Base-by-base conservation (phyloP, 2,329 filamentous ascomycete species). In the Albifimbria verrucaria region DNA sequence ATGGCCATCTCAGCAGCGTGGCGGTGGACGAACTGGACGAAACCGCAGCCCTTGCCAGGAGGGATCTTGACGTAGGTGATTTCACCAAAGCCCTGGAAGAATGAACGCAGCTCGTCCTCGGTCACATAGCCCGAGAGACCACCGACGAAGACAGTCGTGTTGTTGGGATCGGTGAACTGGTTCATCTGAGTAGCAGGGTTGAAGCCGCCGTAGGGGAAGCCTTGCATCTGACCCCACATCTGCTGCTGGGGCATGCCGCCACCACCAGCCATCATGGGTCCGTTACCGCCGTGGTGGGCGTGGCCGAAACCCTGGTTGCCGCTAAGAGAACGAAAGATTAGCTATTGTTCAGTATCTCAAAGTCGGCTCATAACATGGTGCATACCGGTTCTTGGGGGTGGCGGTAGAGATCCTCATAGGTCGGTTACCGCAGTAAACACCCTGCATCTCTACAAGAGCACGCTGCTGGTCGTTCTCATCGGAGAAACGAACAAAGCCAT, bases 41-140 rank as follows among this genome's bases (percentile, higher is more conserved):
- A 99, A 54, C 94, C 94, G 68, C 94, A 99, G 63, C 94, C 94
- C 84, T 99, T 99, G 77, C 94, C 94, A 59, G 94, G 93, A 51
- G 94, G 94, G 55, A 99, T 99, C 86, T 99, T 99, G 78, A 99
- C 94, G 72, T 99, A 99, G 65, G 94, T 99, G 69, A 99, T 99
- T 72, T 99, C 94, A 56, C 94, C 94, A 60, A 99, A 99, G 64
- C 94, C 94, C 74, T 99, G 94, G 87, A 99, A 99, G 83, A 99
- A 99, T 1, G 92, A 97, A 58, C 94, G 91, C n/a, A 99, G 88
- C 80, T 99, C 94, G 66, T 99, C 94, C 78, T 99, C 94, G 47
- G 94, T 99, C 57, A 99, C 94, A 67, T 99, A 99, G 60, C 94
- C 94, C 36, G 92, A 97, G 5, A 99, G 85, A 51, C 94, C 94